Evolutionary conservation across 2,329 filamentous ascomycete species (phyloP).

Genomic region (Calonectria pseudoreteaudii): DNA sequence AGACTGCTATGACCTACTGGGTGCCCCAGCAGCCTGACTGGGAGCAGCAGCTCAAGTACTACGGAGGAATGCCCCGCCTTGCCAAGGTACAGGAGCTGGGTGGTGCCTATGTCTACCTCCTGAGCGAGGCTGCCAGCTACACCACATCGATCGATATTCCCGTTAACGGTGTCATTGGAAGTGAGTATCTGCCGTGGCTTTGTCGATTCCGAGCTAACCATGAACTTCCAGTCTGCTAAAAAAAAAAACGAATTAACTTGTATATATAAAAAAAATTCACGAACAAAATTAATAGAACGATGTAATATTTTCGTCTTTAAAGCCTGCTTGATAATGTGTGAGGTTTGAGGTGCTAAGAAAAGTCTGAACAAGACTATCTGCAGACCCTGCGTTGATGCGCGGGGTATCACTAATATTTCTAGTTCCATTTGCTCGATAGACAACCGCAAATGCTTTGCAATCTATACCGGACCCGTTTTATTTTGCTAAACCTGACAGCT

Average conservation of each 20-base stretch:
- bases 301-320: background rate
- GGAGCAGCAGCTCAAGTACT: conserved; percentile 68
- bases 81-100: conserved; percentile 65
- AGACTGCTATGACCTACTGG: conserved; percentile 61
- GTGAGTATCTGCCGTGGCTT: background rate
- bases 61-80: conserved; percentile 66
- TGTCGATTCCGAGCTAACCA: background rate
- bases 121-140: conserved; percentile 62
- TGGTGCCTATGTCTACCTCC: conserved; percentile 68
- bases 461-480: background rate
- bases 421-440: background rate
- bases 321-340: background rate
- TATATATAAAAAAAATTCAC: background rate
- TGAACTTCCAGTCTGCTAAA: conserved; percentile 24
- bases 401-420: background rate
- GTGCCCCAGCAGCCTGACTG: conserved; percentile 64
- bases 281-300: background rate
- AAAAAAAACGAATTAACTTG: background rate
- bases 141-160: conserved; percentile 64
- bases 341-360: too few species aligned
- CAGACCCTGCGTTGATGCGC: background rate
- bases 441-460: background rate
- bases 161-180: conserved; percentile 36
- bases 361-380: background rate
- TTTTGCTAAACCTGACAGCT: background rate